phyloP scores from a whole-genome alignment of 2,329 filamentous ascomycete species.

The Tympanopsis confertula region DNA sequence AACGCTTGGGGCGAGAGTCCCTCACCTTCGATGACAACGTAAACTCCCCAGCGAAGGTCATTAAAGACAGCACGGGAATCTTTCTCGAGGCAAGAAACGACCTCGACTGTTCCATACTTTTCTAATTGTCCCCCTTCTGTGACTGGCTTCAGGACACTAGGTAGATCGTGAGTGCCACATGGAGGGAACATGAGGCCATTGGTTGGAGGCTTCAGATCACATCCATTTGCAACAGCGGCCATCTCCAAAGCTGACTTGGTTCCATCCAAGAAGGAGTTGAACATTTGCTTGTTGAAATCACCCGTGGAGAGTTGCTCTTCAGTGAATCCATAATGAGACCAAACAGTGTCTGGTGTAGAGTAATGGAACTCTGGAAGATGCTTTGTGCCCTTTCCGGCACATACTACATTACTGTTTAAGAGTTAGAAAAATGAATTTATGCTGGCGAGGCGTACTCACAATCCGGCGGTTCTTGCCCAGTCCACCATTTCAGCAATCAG shows the following conservation, averaged over 20 bases:
- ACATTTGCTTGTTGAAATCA: slow-evolving; percentile 34
- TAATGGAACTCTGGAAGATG: slow-evolving; percentile 30
- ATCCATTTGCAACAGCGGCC: slow-evolving; percentile 32
- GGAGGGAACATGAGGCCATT: slow-evolving; percentile 29
- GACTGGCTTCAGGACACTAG: slow-evolving; percentile 23
- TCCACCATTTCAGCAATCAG: slow-evolving; percentile 29
- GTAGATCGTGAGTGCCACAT: slow-evolving; percentile 27
- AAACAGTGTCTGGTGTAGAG: slow-evolving; percentile 31
- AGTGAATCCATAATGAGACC: slow-evolving; percentile 32
- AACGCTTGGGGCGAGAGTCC: not conserved
- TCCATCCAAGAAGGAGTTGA: slow-evolving; percentile 34
- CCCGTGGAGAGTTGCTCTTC: slow-evolving; percentile 26
- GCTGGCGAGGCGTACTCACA: no score
- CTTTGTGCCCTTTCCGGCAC: slow-evolving; percentile 31
- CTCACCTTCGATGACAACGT: slow-evolving; percentile 25
- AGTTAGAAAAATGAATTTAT: no score
- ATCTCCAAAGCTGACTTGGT: slow-evolving; percentile 33
- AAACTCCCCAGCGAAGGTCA: slow-evolving; percentile 28
- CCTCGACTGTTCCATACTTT: slow-evolving; percentile 28
- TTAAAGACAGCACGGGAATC: slow-evolving; percentile 27
- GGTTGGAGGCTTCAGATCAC: slow-evolving; percentile 24
- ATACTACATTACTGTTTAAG: slow-evolving; percentile 22
- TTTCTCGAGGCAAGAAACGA: slow-evolving; percentile 28
- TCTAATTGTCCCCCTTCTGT: slow-evolving; percentile 26
- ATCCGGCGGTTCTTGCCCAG: slow-evolving; percentile 29